Evolutionary conservation across 805 yeast species (phyloP).

Genomic region (Starmerella gropengiesseri): DNA sequence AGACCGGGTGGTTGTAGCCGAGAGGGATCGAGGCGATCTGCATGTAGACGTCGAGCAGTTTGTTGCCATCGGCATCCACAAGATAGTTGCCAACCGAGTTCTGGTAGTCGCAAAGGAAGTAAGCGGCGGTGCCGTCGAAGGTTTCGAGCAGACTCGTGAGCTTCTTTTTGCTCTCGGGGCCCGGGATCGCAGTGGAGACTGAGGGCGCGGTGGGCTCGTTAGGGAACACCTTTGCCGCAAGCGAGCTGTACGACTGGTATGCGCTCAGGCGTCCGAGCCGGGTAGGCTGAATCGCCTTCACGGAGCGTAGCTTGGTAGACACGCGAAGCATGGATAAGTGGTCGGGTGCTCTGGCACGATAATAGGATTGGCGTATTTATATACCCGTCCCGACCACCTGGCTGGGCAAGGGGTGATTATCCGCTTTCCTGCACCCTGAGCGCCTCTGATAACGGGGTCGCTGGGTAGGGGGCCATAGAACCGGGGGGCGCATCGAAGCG

Average conservation of each 20-base stretch:
- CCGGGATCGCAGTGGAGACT: conserved; percentile 60
- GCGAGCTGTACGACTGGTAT: conserved; percentile 13
- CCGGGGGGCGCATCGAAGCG: too few species aligned
- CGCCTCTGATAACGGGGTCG: too few species aligned
- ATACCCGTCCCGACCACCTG: too few species aligned
- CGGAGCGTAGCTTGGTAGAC: neutral
- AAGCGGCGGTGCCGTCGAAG: conserved; percentile 61
- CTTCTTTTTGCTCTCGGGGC: conserved; percentile 52
- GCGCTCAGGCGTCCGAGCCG: neutral
- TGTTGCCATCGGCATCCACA: conserved; percentile 71
- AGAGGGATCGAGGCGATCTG: conserved; percentile 79
- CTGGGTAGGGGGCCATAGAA: too few species aligned
- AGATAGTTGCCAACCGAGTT: conserved; percentile 72
- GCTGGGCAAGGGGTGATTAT: too few species aligned
- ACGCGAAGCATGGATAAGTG: conserved; percentile 5
- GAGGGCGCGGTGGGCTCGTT: conserved; percentile 66
- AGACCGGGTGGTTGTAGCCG: conserved; percentile 76
- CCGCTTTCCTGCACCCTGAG: too few species aligned
- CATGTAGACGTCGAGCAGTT: conserved; percentile 61
- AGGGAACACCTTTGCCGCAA: conserved; percentile 43
- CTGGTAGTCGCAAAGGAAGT: conserved; percentile 64
- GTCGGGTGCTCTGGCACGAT: too few species aligned
- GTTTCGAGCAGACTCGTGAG: conserved; percentile 46
- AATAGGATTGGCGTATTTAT: too few species aligned
- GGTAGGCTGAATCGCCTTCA: neutral